These are phyloP conservation scores for Phlebiopsis gigantea DNA, from an alignment of 768 basidiomycete genomes.

Conservation along the genomic window DNA sequence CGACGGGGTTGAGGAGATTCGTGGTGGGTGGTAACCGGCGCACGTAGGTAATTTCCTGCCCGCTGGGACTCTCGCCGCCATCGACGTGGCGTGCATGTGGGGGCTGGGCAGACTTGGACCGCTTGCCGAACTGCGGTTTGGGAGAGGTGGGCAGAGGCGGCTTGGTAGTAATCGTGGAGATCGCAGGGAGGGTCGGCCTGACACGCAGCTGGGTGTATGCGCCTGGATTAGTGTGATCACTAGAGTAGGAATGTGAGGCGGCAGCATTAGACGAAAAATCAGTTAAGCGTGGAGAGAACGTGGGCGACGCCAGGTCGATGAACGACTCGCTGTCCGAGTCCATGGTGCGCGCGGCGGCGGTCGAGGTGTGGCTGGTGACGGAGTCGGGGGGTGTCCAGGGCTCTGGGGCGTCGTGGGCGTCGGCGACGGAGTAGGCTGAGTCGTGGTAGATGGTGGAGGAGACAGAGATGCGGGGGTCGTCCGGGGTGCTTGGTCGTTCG, in stretches of 20 bases:
- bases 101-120: constrained; percentile 19
- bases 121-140: constrained; percentile 41
- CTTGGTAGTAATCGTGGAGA: constrained; percentile 22
- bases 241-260: constrained; percentile 6
- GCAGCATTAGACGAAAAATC: constrained; percentile 7
- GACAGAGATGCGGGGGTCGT: constrained; percentile 12
- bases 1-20: constrained; percentile 56
- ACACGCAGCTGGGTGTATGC: neutral
- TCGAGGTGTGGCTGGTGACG: constrained; percentile 3
- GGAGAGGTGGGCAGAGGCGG: constrained; percentile 42
- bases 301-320: constrained; percentile 40
- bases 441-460: constrained; percentile 11
- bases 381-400: constrained; percentile 2
- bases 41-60: constrained; percentile 1
- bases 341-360: too few species aligned
- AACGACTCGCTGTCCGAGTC: constrained; percentile 40
- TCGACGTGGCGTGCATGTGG: neutral
- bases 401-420: constrained; percentile 6
- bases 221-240: neutral
- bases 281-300: constrained; percentile 15
- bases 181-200: constrained; percentile 10
- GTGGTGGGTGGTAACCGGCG: constrained; percentile 51
- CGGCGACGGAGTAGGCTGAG: constrained; percentile 3
- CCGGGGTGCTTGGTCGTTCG: constrained; percentile 22
- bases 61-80: constrained; percentile 6